Percentiles rank a stretch among this genome's conserved stretches.
phyloP scores from a whole-genome alignment of 768 basidiomycete genomes.

The Phanerochaete sordida region DNA sequence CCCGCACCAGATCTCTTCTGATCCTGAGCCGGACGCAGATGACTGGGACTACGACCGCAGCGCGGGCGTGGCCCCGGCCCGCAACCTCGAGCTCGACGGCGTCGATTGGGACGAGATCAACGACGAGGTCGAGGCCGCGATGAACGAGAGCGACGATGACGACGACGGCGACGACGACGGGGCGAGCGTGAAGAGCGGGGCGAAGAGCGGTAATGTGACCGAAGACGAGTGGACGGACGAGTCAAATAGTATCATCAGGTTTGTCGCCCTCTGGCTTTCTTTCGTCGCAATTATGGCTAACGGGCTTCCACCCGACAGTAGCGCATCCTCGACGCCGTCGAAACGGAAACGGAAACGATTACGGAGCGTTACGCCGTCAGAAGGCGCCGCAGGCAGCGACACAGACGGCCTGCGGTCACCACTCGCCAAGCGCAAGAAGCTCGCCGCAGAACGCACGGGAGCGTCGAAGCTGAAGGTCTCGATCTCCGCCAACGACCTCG shows the following conservation, averaged over 20 bases:
- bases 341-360: constrained; percentile 61
- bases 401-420: constrained; percentile 58
- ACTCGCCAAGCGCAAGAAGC: constrained; percentile 76
- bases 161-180: constrained; percentile 34
- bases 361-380: constrained; percentile 70
- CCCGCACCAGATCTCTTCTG: constrained; percentile 55
- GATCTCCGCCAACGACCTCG: constrained; percentile 27
- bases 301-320: constrained; percentile 6
- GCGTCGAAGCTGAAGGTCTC: constrained; percentile 68
- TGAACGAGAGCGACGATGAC: constrained; percentile 77
- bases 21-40: constrained; percentile 62
- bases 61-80: constrained; percentile 17
- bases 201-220: constrained; percentile 40
- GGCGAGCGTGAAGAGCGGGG: constrained; percentile 28
- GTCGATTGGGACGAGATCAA: constrained; percentile 84
- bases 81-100: constrained; percentile 47
- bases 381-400: constrained; percentile 33
- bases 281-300: not conserved
- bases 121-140: constrained; percentile 82
- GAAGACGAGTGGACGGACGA: constrained; percentile 58
- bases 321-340: constrained; percentile 36
- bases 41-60: constrained; percentile 57
- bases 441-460: constrained; percentile 61
- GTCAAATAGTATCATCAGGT: constrained; percentile 45
- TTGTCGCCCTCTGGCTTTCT: not conserved